phyloP scores from a whole-genome alignment of 2,329 filamentous ascomycete genomes.

The Amesomyces nigricolor region DNA sequence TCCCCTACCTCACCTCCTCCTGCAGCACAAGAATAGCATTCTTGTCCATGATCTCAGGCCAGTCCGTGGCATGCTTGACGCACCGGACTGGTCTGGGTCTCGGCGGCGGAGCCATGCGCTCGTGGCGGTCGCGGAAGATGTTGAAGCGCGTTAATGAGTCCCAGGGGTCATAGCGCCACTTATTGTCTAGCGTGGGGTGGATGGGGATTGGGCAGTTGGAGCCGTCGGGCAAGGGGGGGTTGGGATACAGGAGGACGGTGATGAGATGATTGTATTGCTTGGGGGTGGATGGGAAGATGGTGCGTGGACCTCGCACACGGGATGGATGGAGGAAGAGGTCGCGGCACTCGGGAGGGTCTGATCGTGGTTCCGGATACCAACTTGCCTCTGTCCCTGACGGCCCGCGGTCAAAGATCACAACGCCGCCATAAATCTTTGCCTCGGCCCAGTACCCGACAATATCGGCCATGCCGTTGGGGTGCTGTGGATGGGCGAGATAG shows the following conservation, averaged over 20 bases:
- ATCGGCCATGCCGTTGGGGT: constrained; percentile 20
- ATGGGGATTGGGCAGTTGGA: constrained; percentile 2
- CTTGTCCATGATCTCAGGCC: not conserved
- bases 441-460: constrained; percentile 24
- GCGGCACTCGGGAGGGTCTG: constrained; percentile 1
- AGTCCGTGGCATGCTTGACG: not conserved
- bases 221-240: not conserved
- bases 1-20: not conserved
- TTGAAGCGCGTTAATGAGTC: not conserved
- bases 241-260: not conserved
- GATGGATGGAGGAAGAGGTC: constrained; percentile 6
- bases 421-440: constrained; percentile 20
- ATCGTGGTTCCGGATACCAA: not conserved
- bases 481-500: constrained; percentile 13
- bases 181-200: not conserved
- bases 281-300: not conserved
- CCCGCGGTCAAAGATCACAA: constrained; percentile 18
- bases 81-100: not conserved
- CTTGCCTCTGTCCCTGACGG: constrained; percentile 1
- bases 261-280: constrained; percentile 2
- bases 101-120: not conserved
- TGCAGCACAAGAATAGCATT: not conserved
- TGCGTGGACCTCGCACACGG: constrained; percentile 3
- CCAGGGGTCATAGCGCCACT: not conserved
- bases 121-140: constrained; percentile 5